Conservation (phyloP, 2,329 filamentous ascomycete genomes). For the Nemania abortiva region DNA sequence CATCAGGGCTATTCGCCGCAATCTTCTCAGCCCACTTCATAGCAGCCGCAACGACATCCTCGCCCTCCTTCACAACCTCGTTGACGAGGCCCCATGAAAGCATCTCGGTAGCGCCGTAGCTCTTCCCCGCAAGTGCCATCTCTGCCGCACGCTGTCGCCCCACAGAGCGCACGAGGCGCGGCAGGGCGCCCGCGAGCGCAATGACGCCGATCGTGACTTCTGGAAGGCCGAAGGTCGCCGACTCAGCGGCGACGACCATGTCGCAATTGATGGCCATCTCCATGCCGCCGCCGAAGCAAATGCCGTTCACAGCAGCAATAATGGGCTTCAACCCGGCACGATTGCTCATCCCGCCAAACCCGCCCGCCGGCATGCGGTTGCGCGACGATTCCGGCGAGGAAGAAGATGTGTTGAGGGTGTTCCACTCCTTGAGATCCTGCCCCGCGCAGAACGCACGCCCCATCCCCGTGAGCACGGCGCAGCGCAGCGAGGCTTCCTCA, state of each 20-base stretch:
- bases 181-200: conserved; percentile 77
- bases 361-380: conserved; percentile 56
- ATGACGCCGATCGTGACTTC: conserved; percentile 79
- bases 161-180: conserved; percentile 73
- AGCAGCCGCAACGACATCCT: conserved; percentile 67
- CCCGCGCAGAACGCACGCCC: conserved; percentile 77
- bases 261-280: conserved; percentile 82
- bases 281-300: conserved; percentile 80
- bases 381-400: conserved; percentile 11
- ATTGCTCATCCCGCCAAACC: conserved; percentile 76
- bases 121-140: conserved; percentile 74
- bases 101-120: conserved; percentile 70
- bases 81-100: conserved; percentile 78
- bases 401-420: conserved; percentile 46
- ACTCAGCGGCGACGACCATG: conserved; percentile 71
- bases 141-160: conserved; percentile 77
- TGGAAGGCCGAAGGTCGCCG: conserved; percentile 75
- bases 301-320: conserved; percentile 80
- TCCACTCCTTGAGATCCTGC: conserved; percentile 76
- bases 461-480: conserved; percentile 72
- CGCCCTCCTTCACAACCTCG: conserved; percentile 62
- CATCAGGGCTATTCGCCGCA: conserved; percentile 77
- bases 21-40: conserved; percentile 71
- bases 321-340: conserved; percentile 79
- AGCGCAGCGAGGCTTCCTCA: conserved; percentile 68